Evolutionary conservation across 2,329 filamentous ascomycete species (phyloP).

Genomic region (Phyllosticta citriasiana): DNA sequence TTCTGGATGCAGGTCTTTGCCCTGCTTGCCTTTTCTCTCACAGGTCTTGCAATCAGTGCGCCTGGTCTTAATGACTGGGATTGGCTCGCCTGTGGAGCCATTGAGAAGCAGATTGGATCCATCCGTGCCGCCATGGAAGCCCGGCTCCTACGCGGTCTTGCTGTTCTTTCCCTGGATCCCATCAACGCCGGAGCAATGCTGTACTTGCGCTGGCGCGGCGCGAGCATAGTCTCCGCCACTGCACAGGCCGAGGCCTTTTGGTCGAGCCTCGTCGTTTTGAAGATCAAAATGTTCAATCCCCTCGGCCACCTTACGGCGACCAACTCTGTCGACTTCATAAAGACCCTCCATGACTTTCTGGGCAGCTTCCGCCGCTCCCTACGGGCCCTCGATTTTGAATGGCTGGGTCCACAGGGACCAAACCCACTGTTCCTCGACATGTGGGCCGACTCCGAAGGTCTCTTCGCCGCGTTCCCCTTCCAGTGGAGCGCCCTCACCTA

Average conservation of each 20-base stretch:
- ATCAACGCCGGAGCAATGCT: slow-evolving; percentile 1
- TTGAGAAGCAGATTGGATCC: not conserved
- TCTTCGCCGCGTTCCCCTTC: not conserved
- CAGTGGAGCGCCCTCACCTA: not conserved
- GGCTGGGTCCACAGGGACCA: slow-evolving; percentile 1
- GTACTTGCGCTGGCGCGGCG: slow-evolving; percentile 3
- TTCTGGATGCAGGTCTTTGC: not conserved
- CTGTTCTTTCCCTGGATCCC: not conserved
- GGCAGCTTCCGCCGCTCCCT: slow-evolving; percentile 2
- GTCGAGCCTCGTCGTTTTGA: not conserved
- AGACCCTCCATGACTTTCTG: slow-evolving; percentile 3
- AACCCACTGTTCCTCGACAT: slow-evolving; percentile 5
- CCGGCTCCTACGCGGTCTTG: not conserved
- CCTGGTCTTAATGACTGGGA: not conserved
- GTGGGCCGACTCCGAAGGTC: not conserved
- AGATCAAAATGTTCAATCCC: slow-evolving; percentile 2
- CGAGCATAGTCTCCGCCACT: not conserved
- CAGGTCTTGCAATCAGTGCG: not conserved
- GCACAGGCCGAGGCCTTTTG: slow-evolving; percentile 1
- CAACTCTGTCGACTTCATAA: slow-evolving; percentile 3
- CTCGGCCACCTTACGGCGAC: not conserved
- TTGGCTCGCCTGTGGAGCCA: not conserved
- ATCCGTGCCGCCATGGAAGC: slow-evolving; percentile 5
- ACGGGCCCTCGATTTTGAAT: not conserved
- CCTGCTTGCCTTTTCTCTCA: not conserved